These are phyloP conservation scores for Actinidia arguta DNA, from an alignment of 179 eudicot genomes.

Conservation along the genomic window DNA sequence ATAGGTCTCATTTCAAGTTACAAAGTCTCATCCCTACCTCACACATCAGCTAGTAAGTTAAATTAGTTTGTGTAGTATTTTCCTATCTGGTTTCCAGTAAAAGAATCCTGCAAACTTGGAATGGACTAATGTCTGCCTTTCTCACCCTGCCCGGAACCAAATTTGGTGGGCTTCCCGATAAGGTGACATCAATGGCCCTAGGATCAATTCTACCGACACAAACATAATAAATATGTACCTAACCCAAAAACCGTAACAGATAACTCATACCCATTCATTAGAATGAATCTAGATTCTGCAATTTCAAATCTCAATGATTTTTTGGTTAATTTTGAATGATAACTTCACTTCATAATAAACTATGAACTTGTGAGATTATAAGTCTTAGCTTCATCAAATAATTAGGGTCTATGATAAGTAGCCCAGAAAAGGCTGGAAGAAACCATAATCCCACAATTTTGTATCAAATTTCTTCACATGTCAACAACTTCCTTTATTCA, in stretches of 20 bases:
- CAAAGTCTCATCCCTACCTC: no score
- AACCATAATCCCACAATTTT: neutral
- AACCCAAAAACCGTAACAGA: neutral
- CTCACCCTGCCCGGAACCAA: neutral
- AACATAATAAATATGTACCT: neutral
- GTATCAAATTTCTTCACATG: neutral
- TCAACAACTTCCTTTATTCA: neutral
- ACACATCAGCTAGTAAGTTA: no score
- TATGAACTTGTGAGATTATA: no score
- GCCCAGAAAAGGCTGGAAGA: no score
- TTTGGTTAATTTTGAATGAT: neutral
- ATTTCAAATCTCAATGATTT: neutral
- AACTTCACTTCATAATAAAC: no score
- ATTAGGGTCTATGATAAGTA: neutral
- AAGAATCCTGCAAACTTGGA: neutral
- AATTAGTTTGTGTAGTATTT: no score
- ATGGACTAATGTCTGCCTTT: neutral
- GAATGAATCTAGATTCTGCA: conserved; percentile 1
- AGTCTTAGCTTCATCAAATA: no score
- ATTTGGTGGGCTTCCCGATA: neutral
- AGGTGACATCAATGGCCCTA: neutral
- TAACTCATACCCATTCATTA: neutral
- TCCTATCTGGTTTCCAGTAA: neutral
- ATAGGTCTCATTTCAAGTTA: no score
- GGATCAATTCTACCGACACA: neutral